A percentile compares a stretch with the other conserved stretches of the same genome.
Evolutionary conservation across 73 alveolate species (phyloP).

Genomic region (Diophrys appendiculata): DNA sequence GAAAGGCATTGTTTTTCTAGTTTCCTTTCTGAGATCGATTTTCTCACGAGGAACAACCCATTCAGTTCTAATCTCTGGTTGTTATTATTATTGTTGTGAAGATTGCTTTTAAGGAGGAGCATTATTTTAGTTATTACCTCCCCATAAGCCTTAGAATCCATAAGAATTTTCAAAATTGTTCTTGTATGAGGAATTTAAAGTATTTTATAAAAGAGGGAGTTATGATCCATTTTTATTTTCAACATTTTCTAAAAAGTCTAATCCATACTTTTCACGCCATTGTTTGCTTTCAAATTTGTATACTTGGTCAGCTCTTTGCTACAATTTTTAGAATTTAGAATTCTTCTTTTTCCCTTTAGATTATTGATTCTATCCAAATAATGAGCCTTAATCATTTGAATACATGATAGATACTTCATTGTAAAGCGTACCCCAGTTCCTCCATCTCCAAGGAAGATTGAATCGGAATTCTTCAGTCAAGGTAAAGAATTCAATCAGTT

Average conservation of each 20-base stretch:
- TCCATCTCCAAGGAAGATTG: slow-evolving; percentile 78
- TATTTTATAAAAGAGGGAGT: too few relatives aligned
- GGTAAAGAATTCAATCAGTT: background rate
- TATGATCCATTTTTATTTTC: background rate
- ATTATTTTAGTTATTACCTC: too few relatives aligned
- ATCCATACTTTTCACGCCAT: slow-evolving; percentile 11
- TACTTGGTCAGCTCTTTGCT: slow-evolving; percentile 15
- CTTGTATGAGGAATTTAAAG: too few relatives aligned
- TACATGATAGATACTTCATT: background rate
- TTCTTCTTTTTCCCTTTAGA: slow-evolving; percentile 7
- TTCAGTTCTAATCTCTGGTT: too few relatives aligned
- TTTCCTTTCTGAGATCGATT: slow-evolving; percentile 22
- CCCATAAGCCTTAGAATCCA: too few relatives aligned
- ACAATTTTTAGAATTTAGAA: slow-evolving; percentile 6
- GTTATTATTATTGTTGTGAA: background rate
- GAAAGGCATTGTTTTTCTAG: slow-evolving; percentile 36
- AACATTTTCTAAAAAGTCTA: slow-evolving; percentile 5
- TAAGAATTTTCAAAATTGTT: too few relatives aligned
- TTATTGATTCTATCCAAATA: too few relatives aligned
- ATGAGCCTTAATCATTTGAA: background rate
- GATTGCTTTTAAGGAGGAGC: too few relatives aligned
- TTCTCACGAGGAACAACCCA: background rate
- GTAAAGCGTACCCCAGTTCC: slow-evolving; percentile 52
- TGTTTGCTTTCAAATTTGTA: slow-evolving; percentile 7
- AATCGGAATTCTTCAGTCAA: slow-evolving; percentile 28